A percentile compares a stretch with the other conserved stretches of the same genome.
Conservation (phyloP, 331 rosid genomes). For the Rosa hybrid region DNA sequence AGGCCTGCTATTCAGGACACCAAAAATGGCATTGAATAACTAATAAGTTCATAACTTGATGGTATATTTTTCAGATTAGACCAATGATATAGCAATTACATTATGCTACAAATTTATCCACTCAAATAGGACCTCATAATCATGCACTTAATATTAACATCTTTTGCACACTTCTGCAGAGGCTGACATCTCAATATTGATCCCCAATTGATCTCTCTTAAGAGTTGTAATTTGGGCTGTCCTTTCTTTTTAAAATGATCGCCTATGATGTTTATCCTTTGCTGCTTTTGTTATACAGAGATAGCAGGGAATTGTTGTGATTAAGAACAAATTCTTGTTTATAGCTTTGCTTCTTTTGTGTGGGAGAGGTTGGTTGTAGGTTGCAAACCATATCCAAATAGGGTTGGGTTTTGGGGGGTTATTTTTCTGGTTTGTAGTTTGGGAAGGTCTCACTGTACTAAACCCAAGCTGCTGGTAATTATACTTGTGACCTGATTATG, state of each 20-base stretch:
- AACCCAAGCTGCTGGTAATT: constrained; percentile 2
- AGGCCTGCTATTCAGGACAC: not conserved
- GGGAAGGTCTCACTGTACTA: not conserved
- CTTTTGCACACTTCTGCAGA: not conserved
- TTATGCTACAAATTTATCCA: not conserved
- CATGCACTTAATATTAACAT: not conserved
- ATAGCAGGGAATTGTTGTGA: not conserved
- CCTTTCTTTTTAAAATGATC: not conserved
- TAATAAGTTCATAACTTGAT: not conserved
- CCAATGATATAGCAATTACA: not conserved
- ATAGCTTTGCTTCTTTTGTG: not conserved
- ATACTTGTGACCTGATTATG: not conserved
- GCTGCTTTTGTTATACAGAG: not conserved
- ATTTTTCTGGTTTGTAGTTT: not conserved
- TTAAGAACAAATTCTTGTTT: not conserved
- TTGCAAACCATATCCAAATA: not conserved
- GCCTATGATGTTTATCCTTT: not conserved
- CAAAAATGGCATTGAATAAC: not conserved
- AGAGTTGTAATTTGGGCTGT: not conserved
- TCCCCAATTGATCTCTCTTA: constrained; percentile 1
- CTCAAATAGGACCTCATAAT: not conserved
- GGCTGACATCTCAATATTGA: not conserved
- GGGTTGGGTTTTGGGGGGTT: not conserved
- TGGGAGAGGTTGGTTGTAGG: constrained; percentile 1
- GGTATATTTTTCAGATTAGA: not conserved